Percentiles rank a stretch among this genome's conserved stretches.
Conservation (phyloP, 768 basidiomycete genomes). For the Cytidiella melzeri region DNA sequence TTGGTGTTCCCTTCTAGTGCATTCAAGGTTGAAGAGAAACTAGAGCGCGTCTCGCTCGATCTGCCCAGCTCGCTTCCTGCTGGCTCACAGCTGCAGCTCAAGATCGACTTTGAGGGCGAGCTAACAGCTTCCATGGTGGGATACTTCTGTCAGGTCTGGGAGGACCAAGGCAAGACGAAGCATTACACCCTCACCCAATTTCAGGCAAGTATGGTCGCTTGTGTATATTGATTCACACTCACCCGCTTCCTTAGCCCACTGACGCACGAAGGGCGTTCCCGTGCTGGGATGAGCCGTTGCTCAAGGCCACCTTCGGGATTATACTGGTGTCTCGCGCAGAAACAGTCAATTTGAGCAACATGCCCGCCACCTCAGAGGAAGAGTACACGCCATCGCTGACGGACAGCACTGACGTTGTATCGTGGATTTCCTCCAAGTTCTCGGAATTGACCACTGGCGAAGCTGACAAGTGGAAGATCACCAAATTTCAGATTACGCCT, state of each 20-base stretch:
- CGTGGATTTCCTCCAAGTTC: conserved; percentile 28
- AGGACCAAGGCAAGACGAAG: conserved; percentile 56
- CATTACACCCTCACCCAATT: conserved; percentile 86
- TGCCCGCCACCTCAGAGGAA: conserved; percentile 66
- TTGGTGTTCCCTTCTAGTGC: conserved; percentile 37
- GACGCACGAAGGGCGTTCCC: conserved; percentile 79
- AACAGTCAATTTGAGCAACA: conserved; percentile 81
- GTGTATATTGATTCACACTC: not conserved
- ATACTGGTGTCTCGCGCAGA: conserved; percentile 74
- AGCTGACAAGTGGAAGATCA: conserved; percentile 66
- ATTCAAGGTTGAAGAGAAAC: conserved; percentile 49
- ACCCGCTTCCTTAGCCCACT: conserved; percentile 51
- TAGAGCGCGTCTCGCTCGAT: conserved; percentile 59
- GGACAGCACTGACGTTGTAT: conserved; percentile 10
- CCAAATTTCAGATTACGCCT: conserved; percentile 76
- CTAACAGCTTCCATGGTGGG: conserved; percentile 74
- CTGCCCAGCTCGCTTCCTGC: conserved; percentile 57
- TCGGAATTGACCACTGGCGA: conserved; percentile 36
- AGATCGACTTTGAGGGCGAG: conserved; percentile 58
- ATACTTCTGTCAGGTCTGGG: conserved; percentile 69
- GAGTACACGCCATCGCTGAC: conserved; percentile 30
- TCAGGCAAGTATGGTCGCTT: conserved; percentile 39
- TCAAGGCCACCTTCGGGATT: conserved; percentile 79
- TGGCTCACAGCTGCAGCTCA: conserved; percentile 65
- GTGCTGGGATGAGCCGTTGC: conserved; percentile 89